Evolutionary conservation across 352 stramenopile genomes (phyloP).

Genomic region (Phytophthora rubi): DNA sequence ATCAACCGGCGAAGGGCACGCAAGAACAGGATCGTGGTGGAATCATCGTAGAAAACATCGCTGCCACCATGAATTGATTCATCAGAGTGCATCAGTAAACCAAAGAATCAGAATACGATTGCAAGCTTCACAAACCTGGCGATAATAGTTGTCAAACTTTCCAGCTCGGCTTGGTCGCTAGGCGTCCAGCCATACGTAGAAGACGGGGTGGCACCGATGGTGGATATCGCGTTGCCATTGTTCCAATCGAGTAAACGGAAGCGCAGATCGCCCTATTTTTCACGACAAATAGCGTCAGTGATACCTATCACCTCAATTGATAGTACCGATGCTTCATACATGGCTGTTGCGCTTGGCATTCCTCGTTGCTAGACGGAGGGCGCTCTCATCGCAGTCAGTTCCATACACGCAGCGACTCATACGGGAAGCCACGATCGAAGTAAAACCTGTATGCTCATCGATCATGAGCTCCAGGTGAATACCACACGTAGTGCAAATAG

Average conservation of each 20-base stretch:
- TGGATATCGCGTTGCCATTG: neutral
- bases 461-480: neutral
- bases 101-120: neutral
- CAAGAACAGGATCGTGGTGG: slow-evolving; percentile 49
- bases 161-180: slow-evolving; percentile 25
- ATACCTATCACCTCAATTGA: neutral
- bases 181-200: slow-evolving; percentile 34
- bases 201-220: neutral
- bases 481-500: neutral
- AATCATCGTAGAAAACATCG: slow-evolving; percentile 76
- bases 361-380: slow-evolving; percentile 41
- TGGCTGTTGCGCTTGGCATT: slow-evolving; percentile 47
- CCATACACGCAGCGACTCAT: slow-evolving; percentile 49
- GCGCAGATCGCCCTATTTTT: slow-evolving; percentile 28
- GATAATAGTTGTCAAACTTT: slow-evolving; percentile 33
- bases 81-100: neutral
- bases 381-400: slow-evolving; percentile 48
- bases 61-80: slow-evolving; percentile 26
- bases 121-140: slow-evolving; percentile 35
- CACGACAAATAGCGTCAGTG: slow-evolving; percentile 5
- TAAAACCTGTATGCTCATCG: slow-evolving; percentile 39
- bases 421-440: slow-evolving; percentile 48
- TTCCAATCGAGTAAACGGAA: slow-evolving; percentile 28
- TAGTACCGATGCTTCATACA: slow-evolving; percentile 11
- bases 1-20: slow-evolving; percentile 47